Evolutionary conservation across 2,329 filamentous ascomycete genomes (phyloP), one percentile per base, ranked within the genome.

Genomic region (Penicillium aurantiogriseum): DNA sequence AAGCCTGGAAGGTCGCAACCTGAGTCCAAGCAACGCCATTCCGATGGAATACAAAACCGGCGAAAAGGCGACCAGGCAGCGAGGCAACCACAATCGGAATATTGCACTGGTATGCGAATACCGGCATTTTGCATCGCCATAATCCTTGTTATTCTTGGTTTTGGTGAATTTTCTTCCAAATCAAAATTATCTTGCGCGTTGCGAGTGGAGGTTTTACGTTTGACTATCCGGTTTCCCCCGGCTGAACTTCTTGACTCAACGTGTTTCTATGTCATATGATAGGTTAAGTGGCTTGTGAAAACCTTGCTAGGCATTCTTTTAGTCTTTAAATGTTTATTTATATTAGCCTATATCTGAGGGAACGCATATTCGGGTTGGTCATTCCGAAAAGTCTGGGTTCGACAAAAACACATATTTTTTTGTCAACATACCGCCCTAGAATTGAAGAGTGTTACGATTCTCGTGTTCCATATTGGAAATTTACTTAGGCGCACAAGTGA

Each of bases 101-200:
- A 23, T 23, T 23, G 4, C 4, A 23, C 23, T 23, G 23, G 48
- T 36, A 42, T 53, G 33, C 49, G 53, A 19, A 53, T 44, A 27
- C 44, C 54, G 9, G 53, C 35, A 11, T 52, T 49, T 38, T 53
- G 25, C 5, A 29, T 35, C 8, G 21, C 85, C 73, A 31, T 46
- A 19, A 43, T 29, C 1, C 5, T 19, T 13, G 10, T 3, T 27
- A 19, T 15, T 15, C 7, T 19, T 38, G 33, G 2, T 10, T 23
- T 11, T 1, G 29, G 10, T 5, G 4, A 27, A 25, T 48, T 36
- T 9, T 36, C 29, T 25, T 27, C 6, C n/a, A 36, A 23, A 48
- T 9, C 21, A 27, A 38, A 31, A 31, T 31, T 5, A 33, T 33
- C 31, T 33, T 33, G 31, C 2, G 31, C 2, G 31, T 33, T 33